Evolutionary conservation across 805 yeast genomes (phyloP).

Genomic region (Myxozyma monticola): DNA sequence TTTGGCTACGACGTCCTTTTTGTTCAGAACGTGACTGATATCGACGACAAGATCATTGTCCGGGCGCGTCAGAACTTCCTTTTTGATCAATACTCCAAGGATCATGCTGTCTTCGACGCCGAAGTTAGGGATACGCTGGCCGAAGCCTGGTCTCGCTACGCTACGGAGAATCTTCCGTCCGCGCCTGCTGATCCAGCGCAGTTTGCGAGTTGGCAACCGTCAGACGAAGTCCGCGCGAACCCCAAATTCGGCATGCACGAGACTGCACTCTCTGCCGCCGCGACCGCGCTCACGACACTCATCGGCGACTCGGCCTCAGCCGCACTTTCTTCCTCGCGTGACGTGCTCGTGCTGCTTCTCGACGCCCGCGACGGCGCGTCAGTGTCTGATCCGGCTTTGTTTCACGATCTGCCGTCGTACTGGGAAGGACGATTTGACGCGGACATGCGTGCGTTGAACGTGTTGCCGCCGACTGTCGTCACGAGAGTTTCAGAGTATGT

Average conservation of each 20-base stretch:
- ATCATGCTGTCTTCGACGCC: constrained; percentile 36
- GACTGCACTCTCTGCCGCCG: constrained; percentile 59
- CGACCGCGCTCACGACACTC: constrained; percentile 31
- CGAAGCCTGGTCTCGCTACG: constrained; percentile 51
- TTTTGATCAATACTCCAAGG: constrained; percentile 57
- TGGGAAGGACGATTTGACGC: constrained; percentile 86
- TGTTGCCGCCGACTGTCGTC: constrained; percentile 77
- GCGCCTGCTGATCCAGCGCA: constrained; percentile 35
- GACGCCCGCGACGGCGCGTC: constrained; percentile 72
- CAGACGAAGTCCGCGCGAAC: constrained; percentile 51
- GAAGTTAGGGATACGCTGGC: constrained; percentile 46
- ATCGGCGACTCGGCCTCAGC: constrained; percentile 34
- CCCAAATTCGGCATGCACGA: constrained; percentile 90
- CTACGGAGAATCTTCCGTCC: constrained; percentile 51
- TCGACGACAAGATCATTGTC: constrained; percentile 93
- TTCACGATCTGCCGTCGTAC: constrained; percentile 75
- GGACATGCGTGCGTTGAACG: constrained; percentile 85
- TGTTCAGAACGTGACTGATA: constrained; percentile 97
- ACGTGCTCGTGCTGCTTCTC: constrained; percentile 69
- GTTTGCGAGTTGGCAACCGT: constrained; percentile 60
- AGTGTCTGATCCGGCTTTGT: constrained; percentile 81
- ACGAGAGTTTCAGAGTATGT: constrained; percentile 82
- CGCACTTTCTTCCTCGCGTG: constrained; percentile 60
- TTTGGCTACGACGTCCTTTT: constrained; percentile 86
- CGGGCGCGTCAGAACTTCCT: constrained; percentile 89